Evolutionary conservation across 1,139 yeast genomes (phyloP).

Genomic region (Dujonia santamariae): DNA sequence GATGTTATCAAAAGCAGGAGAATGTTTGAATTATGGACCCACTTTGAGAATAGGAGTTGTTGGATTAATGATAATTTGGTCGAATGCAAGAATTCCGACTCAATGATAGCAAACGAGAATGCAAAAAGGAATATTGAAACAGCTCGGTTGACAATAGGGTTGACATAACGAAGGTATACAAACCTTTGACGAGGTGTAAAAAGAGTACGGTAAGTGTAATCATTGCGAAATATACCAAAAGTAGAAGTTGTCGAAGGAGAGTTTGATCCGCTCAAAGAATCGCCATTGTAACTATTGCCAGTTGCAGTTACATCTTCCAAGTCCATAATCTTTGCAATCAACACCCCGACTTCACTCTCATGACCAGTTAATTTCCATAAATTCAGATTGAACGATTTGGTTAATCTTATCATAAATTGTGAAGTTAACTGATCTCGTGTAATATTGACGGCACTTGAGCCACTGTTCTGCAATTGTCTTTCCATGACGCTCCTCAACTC

Average conservation of each 20-base stretch:
- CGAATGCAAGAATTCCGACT: conserved; percentile 76
- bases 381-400: conserved; percentile 36
- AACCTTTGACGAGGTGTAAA: conserved; percentile 14
- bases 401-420: conserved; percentile 30
- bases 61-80: conserved; percentile 63
- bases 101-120: conserved; percentile 52
- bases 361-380: conserved; percentile 39
- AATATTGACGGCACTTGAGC: conserved; percentile 15
- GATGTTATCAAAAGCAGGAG: conserved; percentile 37
- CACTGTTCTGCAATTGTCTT: conserved; percentile 26
- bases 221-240: background rate
- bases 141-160: conserved; percentile 45
- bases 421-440: conserved; percentile 36
- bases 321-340: conserved; percentile 29
- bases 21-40: conserved; percentile 15
- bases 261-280: background rate
- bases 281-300: conserved; percentile 11
- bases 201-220: background rate
- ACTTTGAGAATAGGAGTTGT: conserved; percentile 26
- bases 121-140: conserved; percentile 36
- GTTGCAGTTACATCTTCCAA: conserved; percentile 42
- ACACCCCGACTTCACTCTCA: conserved; percentile 38
- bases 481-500: conserved; percentile 36
- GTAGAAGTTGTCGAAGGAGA: background rate
- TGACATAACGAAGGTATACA: conserved; percentile 34